Base-by-base conservation (phyloP, 148 eudicot genomes). In the Dysphania ambrosioides region DNA sequence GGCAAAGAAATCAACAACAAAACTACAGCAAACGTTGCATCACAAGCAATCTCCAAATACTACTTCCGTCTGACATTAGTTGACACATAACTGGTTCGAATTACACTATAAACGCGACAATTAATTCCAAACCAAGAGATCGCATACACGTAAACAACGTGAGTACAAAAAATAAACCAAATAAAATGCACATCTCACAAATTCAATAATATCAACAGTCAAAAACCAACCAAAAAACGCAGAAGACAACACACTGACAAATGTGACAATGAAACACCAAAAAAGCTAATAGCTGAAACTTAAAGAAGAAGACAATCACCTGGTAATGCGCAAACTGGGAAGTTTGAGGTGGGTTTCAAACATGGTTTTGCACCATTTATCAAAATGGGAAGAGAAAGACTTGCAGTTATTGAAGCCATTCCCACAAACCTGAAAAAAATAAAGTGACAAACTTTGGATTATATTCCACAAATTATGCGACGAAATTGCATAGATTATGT, bases 341-440 rank as follows among this genome's bases (percentile, higher is more conserved):
- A 70, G 65, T 71, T 86, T 30, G 61, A 78, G 66, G 53, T 79
- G 82, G 55, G 85, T 68, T 60, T 75, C 68, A 51, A 74, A 72
- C 72, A 86, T 42, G 83, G 88, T 72, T 77, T 80, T 65, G 73
- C 68, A 67, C 86, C 90, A 79, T 79, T 71, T 72, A 82, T 76
- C 65, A 85, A 18, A 70, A 87, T 69, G 8, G 97, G 85, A n/a
- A 88, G 79, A 30, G 83, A 70, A 30, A 90, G 71, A 60, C 74
- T 82, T 64, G 89, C 87, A 60, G 88, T 60, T 15, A 87, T 70
- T 34, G 90, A 81, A 83, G 97, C 98, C 98, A 94, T 94, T 29
- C 1, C 6, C 63, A 72, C 42, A 41, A 57, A 40, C 78, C 82
- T 74, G 78, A 13, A 47, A 47, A 47, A n/a, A 72, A 67, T 40